Percentiles rank a stretch among this genome's conserved stretches.
phyloP scores from a whole-genome alignment of 2,329 filamentous ascomycete species.

The Aureobasidium sp. region DNA sequence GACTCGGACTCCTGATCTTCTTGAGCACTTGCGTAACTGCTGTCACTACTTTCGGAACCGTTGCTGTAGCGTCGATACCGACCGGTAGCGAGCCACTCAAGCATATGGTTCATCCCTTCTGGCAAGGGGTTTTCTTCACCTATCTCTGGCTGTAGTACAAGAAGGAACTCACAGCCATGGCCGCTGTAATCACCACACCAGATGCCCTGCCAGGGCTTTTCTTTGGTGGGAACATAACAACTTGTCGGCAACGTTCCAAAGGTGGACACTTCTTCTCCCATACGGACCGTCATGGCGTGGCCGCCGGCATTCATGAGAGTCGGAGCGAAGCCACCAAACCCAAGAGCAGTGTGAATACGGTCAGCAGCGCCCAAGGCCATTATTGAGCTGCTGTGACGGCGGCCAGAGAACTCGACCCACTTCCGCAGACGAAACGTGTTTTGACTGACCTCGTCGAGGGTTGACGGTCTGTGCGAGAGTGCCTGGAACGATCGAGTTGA shows the following conservation, averaged over 20 bases:
- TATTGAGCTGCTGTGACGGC: conserved; percentile 22
- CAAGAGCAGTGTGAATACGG: conserved; percentile 18
- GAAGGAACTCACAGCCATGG: conserved; percentile 81
- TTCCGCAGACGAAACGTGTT: conserved; percentile 64
- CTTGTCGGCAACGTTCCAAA: conserved; percentile 65
- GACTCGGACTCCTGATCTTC: conserved; percentile 12
- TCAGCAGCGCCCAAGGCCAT: conserved; percentile 20
- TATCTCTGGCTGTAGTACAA: conserved; percentile 65
- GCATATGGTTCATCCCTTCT: conserved; percentile 25
- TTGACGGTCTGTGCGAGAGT: conserved; percentile 40
- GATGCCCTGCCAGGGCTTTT: conserved; percentile 80
- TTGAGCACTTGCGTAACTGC: conserved; percentile 13
- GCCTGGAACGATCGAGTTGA: conserved; percentile 36
- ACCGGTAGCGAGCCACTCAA: conserved; percentile 23
- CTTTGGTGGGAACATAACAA: conserved; percentile 69
- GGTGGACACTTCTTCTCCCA: conserved; percentile 47
- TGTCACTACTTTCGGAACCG: conserved; percentile 18
- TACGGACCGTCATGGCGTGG: conserved; percentile 27
- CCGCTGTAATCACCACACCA: conserved; percentile 86
- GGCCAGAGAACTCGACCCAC: conserved; percentile 58
- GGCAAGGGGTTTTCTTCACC: conserved; percentile 31
- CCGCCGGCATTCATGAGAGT: conserved; percentile 16
- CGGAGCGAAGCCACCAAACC: conserved; percentile 11
- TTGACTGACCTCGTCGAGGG: conserved; percentile 54
- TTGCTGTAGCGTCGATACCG: conserved; percentile 16